Evolutionary conservation across 139 green algal genomes (phyloP), one percentile per base, ranked within the genome.

Genomic region (Coelastrella sp.): DNA sequence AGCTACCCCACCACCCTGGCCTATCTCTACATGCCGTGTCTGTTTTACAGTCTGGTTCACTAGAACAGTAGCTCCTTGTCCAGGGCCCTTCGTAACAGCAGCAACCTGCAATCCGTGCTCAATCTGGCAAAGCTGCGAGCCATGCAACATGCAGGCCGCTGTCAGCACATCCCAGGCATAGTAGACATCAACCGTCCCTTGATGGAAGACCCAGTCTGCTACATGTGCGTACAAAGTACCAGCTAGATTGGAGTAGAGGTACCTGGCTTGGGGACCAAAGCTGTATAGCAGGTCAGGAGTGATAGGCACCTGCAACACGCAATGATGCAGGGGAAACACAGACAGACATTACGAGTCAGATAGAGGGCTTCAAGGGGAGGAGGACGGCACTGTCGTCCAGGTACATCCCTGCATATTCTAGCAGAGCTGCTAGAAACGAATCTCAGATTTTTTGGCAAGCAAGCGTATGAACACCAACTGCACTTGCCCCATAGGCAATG

Each of bases 81-180:
- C 73, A 50, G 74, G 62, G 5, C 83, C 83, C 5, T 25, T 23
- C 9, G 59, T 34, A 34, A 87, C 73, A 1, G 73, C 83, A 60
- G 79, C 79, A 2, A 72, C 38, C 7, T 43, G 2, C n/a, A 79
- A 45, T 11, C 63, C 45, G 27, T 63, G 27, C 37, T 64, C 3
- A 32, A 79, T 60, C 25, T 59, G 21, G 40, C 69, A 78, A 5
- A 78, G 69, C 40, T 59, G 25, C 27, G 69, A 60, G 25, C 71
- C 71, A n/a, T 62, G 9, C 40, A 79, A 11, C 71, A 79, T 79
- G 41, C 71, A 79, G 41, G 71, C 71, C 7, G 71, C 71, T 5
- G 83, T 83, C 0, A 83, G 59, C 41, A 40, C 41, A 37, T 79
- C 69, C 83, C 83, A 88, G 0, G 83, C 83, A 48, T 68, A 88